A percentile compares a stretch with the other conserved stretches of the same genome.
Evolutionary conservation across 352 stramenopile species (phyloP).

Genomic region (Globisporangium polare): DNA sequence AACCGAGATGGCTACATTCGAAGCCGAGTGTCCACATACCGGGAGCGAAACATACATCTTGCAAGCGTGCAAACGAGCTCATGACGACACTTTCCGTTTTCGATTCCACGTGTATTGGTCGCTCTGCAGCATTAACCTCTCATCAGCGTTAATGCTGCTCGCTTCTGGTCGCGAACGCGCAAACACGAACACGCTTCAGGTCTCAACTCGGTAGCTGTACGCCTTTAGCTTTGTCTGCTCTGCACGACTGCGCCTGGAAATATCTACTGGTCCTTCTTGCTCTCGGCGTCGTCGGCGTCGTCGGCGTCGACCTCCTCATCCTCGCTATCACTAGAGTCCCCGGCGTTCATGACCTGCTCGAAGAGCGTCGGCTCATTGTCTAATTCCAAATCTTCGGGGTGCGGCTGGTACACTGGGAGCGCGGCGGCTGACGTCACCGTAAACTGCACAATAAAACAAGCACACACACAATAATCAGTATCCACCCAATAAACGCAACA

Average conservation of each 20-base stretch:
- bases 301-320: conserved; percentile 39
- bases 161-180: neutral
- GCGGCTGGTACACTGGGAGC: conserved; percentile 95
- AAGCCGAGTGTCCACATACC: neutral
- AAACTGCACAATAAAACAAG: conserved; percentile 54
- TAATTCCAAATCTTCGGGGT: conserved; percentile 98
- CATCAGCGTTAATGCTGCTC: neutral
- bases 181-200: neutral
- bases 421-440: conserved; percentile 90
- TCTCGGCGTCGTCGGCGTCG: conserved; percentile 23
- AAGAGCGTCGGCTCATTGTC: conserved; percentile 99
- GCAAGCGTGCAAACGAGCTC: neutral
- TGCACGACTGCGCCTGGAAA: neutral
- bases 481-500: conserved; percentile 1
- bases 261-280: conserved; percentile 68
- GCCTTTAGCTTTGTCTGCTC: too few relatives aligned
- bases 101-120: conserved; percentile 9
- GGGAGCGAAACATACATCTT: neutral
- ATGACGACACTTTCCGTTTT: neutral
- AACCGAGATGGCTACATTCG: neutral
- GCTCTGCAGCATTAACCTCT: conserved; percentile 4
- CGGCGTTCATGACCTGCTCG: conserved; percentile 94
- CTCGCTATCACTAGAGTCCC: conserved; percentile 85
- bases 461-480: conserved; percentile 17
- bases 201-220: neutral